Base-by-base conservation (phyloP, 352 stramenopile genomes). In the Thalassiosira pacifica region DNA sequence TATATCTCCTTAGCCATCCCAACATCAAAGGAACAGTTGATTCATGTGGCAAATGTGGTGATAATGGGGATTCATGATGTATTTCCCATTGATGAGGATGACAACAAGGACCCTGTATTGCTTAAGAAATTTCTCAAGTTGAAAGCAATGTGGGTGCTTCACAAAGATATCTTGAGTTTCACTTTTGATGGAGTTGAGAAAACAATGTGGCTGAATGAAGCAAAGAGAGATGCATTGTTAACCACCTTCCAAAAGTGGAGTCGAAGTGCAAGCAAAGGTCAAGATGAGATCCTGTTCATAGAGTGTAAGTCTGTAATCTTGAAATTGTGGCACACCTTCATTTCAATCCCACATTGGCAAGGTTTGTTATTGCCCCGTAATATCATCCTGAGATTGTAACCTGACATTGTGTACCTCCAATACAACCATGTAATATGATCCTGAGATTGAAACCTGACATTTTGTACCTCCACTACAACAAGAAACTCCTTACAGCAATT, bases 11-110 rank as follows among this genome's bases (percentile, higher is more conserved):
- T 81, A 2, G 40, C 32, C 4, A 57, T 59, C 13, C 18, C 77
- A n/a, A 67, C 18, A 10, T n/a, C 3, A 26, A 0, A 67, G 29
- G 45, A 48, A 22, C 11, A 74, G 5, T 45, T 84, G 0, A 48
- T 31, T 3, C 69, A 84, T 27, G 18, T 69, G 6, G 27, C 32
- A 5, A 57, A n/a, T 19, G 60, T 69, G 10, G 24, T 85, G 0
- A 19, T 85, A 0, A 60, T 66, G 4, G 77, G 29, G 0, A 85
- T 85, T 2, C 77, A 81, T 31, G 32, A 52, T 13, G 55, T 79
- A 10, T 42, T 42, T 24, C 74, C 74, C 1, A 61, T 63, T 5
- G n/a, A 63, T 52, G 72, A 80, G 22, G 22, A 57, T 57, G 19
- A 57, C n/a, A n/a, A 57, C 2, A 13, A 57, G 45, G 45, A 57